A percentile compares a stretch with the other conserved stretches of the same genome.
Evolutionary conservation across 1,139 yeast genomes (phyloP).

Genomic region (Yamadazyma blattariae): DNA sequence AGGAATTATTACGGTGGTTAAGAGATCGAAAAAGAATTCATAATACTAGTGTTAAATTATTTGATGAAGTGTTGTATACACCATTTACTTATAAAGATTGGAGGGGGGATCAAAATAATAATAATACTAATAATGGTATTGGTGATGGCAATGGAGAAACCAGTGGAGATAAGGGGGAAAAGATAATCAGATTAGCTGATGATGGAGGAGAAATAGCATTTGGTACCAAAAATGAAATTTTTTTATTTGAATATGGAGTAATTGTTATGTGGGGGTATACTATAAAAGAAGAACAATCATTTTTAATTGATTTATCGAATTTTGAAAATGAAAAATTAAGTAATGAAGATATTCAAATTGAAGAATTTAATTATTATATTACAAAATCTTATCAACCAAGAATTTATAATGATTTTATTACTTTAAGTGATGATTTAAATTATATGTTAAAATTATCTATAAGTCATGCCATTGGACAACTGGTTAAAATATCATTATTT

Average conservation of each 20-base stretch:
- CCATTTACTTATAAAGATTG: slow-evolving; percentile 84
- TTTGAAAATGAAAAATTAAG: slow-evolving; percentile 91
- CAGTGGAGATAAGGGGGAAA: too few relatives aligned
- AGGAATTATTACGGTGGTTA: slow-evolving; percentile 81
- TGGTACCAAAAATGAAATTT: slow-evolving; percentile 74
- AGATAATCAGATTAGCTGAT: slow-evolving; percentile 70
- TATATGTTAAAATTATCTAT: slow-evolving; percentile 87
- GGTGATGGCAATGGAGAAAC: slow-evolving; percentile 14
- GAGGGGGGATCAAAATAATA: slow-evolving; percentile 46
- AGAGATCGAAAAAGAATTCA: slow-evolving; percentile 72
- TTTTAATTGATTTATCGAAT: slow-evolving; percentile 76
- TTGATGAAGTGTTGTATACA: slow-evolving; percentile 91
- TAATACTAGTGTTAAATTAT: slow-evolving; percentile 79
- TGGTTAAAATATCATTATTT: slow-evolving; percentile 88
- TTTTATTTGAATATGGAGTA: slow-evolving; percentile 92
- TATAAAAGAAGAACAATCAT: slow-evolving; percentile 76
- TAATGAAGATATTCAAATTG: slow-evolving; percentile 86
- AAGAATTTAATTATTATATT: slow-evolving; percentile 90
- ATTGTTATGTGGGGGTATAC: slow-evolving; percentile 95
- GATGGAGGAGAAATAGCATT: slow-evolving; percentile 95
- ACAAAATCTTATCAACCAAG: slow-evolving; percentile 93
- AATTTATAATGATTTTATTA: slow-evolving; percentile 91
- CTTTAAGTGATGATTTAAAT: slow-evolving; percentile 84
- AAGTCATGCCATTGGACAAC: slow-evolving; percentile 89
- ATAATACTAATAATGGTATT: slow-evolving; percentile 28